phyloP scores from a whole-genome alignment of 257 asterid genomes.

The Echites panduratus region DNA sequence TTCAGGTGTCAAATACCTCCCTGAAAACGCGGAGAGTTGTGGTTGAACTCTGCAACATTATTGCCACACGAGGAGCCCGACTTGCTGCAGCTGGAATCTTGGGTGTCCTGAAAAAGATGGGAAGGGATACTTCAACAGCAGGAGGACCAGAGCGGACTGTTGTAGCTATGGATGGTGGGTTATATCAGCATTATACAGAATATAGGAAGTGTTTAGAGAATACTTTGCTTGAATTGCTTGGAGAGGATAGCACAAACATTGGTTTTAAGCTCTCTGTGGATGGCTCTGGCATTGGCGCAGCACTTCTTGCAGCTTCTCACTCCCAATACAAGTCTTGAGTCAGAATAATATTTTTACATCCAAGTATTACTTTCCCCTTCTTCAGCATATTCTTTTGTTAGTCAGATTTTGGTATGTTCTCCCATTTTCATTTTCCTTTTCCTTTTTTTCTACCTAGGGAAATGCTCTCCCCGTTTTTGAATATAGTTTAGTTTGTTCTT shows the following conservation, averaged over 20 bases:
- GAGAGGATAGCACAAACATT: conserved; percentile 35
- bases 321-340: conserved; percentile 35
- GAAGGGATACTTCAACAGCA: conserved; percentile 38
- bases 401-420: background rate
- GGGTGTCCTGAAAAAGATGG: conserved; percentile 78
- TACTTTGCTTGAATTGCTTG: conserved; percentile 52
- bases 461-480: background rate
- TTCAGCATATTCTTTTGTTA: background rate
- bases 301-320: conserved; percentile 79
- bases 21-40: conserved; percentile 44
- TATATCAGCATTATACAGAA: conserved; percentile 65
- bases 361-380: background rate
- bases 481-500: conserved; percentile 8
- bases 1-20: conserved; percentile 58
- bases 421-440: background rate
- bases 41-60: conserved; percentile 55
- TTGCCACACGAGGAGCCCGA: conserved; percentile 77
- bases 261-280: conserved; percentile 61
- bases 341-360: background rate
- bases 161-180: conserved; percentile 80
- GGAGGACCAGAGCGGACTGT: conserved; percentile 46
- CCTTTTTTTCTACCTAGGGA: background rate
- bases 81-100: conserved; percentile 74
- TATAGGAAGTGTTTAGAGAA: conserved; percentile 54
- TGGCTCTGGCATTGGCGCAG: conserved; percentile 91